Base-by-base conservation (phyloP, 257 asterid genomes). In the Solanum bukasovii region DNA sequence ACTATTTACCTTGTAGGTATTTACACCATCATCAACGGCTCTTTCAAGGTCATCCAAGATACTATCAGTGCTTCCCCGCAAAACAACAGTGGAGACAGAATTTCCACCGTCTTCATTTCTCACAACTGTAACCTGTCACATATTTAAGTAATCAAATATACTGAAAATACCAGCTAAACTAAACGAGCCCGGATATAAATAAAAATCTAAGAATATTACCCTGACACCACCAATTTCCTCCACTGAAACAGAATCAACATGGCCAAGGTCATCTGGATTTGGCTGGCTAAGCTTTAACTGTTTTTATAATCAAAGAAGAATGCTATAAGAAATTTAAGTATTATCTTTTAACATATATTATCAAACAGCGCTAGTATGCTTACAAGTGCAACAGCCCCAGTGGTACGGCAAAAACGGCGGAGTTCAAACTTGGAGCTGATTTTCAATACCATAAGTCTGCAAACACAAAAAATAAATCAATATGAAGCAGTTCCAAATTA, bases 211-310 rank as follows among this genome's bases (percentile, higher is more conserved):
- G 46, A 79, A 84, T 25, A 94, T 84, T 97, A 98, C 99, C 90
- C 98, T 96, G 70, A 94, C 92, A 85, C 99, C 99, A 89, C 99
- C 99, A 89, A 98, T 93, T 92, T 98, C 99, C 91, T 96, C 98
- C 91, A 97, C 99, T 18, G 99, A 96, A 74, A 98, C 83, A 87
- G 98, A 96, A 91, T 98, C 99, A 84, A 94, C 98, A 87, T 94
- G 92, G 89, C 99, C 99, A 88, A 98, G 99, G 93, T 98, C 98
- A 89, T 94, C 99, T 46, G 97, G 96, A 88, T 86, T 93, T 16
- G 99, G 99, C 87, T 91, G 95, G 84, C 98, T 90, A 78, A 97
- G 96, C 93, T 97, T 97, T 89, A 97, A 91, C 99, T 97, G 97
- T 88, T 83, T 86, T 71, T 90, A 83, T 73, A 86, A 87, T 40